These are phyloP conservation scores for Lentinula aciculospora DNA, from an alignment of 768 basidiomycete genomes.

Conservation along the genomic window DNA sequence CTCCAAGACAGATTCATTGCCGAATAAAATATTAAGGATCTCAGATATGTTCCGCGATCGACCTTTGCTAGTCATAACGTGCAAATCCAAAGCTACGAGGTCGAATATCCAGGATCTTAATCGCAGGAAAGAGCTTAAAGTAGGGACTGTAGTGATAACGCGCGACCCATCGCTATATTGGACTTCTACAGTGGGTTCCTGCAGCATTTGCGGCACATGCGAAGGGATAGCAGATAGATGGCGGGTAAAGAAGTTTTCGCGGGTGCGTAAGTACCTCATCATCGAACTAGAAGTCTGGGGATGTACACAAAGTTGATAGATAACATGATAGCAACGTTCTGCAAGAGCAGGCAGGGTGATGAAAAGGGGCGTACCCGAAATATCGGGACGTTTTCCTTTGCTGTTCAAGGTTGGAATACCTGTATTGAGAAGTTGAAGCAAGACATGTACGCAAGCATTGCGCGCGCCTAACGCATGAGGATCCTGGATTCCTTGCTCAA, in stretches of 20 bases:
- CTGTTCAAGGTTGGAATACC: conserved; percentile 60
- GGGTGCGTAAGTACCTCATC: conserved; percentile 80
- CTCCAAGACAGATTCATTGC: conserved; percentile 46
- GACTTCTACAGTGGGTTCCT: conserved; percentile 52
- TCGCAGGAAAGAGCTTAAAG: conserved; percentile 71
- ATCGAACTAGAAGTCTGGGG: conserved; percentile 74
- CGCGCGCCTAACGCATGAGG: conserved; percentile 69
- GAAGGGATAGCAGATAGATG: conserved; percentile 79
- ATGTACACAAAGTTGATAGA: conserved; percentile 87
- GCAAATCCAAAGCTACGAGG: conserved; percentile 81
- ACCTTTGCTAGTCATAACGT: conserved; percentile 74
- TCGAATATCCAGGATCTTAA: conserved; percentile 84
- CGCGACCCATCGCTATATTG: conserved; percentile 69
- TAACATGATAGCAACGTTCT: conserved; percentile 77
- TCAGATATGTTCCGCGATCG: conserved; percentile 70
- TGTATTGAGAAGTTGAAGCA: conserved; percentile 70
- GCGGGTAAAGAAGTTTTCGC: conserved; percentile 84
- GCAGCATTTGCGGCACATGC: conserved; percentile 43
- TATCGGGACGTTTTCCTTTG: conserved; percentile 25
- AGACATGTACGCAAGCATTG: conserved; percentile 71
- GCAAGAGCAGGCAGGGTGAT: conserved; percentile 68
- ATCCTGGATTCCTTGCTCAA: conserved; percentile 67
- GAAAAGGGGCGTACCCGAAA: conserved; percentile 50
- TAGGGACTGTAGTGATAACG: conserved; percentile 59
- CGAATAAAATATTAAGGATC: conserved; percentile 78